phyloP scores from a whole-genome alignment of 805 yeast species.

The Barnettozyma pratensis region DNA sequence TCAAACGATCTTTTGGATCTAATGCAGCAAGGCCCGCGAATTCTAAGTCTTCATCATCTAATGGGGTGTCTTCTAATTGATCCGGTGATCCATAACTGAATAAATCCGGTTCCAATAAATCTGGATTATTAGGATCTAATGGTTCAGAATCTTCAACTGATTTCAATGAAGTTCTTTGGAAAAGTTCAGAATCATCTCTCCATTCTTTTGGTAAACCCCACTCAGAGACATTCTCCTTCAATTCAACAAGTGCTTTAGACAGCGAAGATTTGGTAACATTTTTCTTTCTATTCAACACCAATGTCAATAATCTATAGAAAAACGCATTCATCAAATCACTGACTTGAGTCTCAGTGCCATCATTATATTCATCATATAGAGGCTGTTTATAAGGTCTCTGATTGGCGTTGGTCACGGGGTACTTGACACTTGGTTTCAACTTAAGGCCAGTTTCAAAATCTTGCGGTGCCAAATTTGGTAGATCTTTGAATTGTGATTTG shows the following conservation, averaged over 20 bases:
- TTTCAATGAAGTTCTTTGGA: constrained; percentile 2
- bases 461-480: constrained; percentile 22
- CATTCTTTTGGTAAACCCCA: constrained; percentile 26
- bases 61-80: constrained; percentile 17
- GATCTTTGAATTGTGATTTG: constrained; percentile 11
- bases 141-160: constrained; percentile 11
- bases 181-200: constrained; percentile 23
- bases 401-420: constrained; percentile 13
- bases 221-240: constrained; percentile 9
- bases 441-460: constrained; percentile 23
- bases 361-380: neutral
- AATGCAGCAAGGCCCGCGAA: constrained; percentile 14
- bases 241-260: constrained; percentile 15
- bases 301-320: constrained; percentile 12
- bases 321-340: constrained; percentile 15
- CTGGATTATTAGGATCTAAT: constrained; percentile 18
- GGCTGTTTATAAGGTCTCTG: constrained; percentile 1
- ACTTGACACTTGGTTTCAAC: constrained; percentile 9
- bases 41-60: constrained; percentile 18
- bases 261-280: constrained; percentile 5
- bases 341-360: constrained; percentile 5
- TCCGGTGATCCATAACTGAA: constrained; percentile 11
- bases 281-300: constrained; percentile 17
- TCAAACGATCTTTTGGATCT: constrained; percentile 20
- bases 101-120: constrained; percentile 13